Evolutionary conservation across 768 basidiomycete species (phyloP).

Genomic region (Pisolithus albus): DNA sequence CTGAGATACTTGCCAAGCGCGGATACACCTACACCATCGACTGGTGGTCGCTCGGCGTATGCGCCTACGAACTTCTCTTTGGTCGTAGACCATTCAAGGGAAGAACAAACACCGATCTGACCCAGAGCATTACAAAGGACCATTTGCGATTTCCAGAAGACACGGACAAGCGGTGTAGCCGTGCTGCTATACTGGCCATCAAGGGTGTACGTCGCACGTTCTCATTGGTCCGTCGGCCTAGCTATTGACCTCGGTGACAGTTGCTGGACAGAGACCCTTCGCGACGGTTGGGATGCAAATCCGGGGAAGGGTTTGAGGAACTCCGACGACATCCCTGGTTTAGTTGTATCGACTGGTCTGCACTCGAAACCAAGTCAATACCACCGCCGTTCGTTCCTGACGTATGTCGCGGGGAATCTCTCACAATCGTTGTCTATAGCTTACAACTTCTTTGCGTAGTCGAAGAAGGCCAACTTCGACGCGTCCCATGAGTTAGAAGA

Average conservation of each 20-base stretch:
- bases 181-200: slow-evolving; percentile 70
- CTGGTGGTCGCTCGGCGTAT: slow-evolving; percentile 98
- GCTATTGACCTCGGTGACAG: slow-evolving; percentile 33
- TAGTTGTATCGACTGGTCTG: slow-evolving; percentile 80
- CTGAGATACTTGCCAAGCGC: slow-evolving; percentile 82
- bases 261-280: slow-evolving; percentile 80
- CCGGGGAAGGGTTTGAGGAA: slow-evolving; percentile 75
- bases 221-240: slow-evolving; percentile 7
- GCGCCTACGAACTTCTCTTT: slow-evolving; percentile 88
- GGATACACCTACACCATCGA: slow-evolving; percentile 94
- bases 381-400: slow-evolving; percentile 88
- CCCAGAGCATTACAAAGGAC: slow-evolving; percentile 88
- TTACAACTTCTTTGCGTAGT: slow-evolving; percentile 38
- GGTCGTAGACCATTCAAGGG: slow-evolving; percentile 91
- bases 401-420: slow-evolving; percentile 35
- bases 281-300: slow-evolving; percentile 77
- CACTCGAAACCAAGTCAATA: slow-evolving; percentile 67
- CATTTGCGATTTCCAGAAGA: slow-evolving; percentile 86
- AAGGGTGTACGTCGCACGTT: slow-evolving; percentile 54
- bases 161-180: slow-evolving; percentile 70
- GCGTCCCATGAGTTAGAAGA: slow-evolving; percentile 98
- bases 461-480: slow-evolving; percentile 99
- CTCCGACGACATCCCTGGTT: slow-evolving; percentile 85
- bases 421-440: slow-evolving; percentile 5
- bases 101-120: slow-evolving; percentile 86